Evolutionary conservation across 306 rosid genomes (phyloP).

Genomic region (Luffa aegyptiaca): DNA sequence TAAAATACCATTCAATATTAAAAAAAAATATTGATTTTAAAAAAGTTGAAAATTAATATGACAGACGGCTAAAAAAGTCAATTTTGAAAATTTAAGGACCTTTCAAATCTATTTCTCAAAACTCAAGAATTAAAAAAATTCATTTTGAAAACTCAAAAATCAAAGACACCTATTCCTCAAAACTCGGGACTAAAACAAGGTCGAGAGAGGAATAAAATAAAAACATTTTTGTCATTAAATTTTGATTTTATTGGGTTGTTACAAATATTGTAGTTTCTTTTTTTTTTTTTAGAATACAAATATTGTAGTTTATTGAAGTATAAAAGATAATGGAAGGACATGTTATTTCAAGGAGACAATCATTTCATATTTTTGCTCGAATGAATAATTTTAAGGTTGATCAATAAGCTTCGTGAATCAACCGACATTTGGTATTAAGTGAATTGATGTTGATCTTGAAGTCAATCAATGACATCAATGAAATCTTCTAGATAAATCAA

Average conservation of each 20-base stretch:
- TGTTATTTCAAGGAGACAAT: background rate
- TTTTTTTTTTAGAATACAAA: background rate
- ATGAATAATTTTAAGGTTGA: background rate
- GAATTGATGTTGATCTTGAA: background rate
- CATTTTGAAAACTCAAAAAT: too few species aligned
- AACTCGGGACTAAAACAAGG: too few species aligned
- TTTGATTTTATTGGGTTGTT: background rate
- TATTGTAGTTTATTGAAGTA: background rate
- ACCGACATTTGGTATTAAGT: background rate
- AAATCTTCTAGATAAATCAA: background rate
- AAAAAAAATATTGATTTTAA: too few species aligned
- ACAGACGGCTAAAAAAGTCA: too few species aligned
- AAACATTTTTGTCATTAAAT: background rate
- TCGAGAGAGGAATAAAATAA: background rate
- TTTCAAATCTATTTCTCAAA: too few species aligned
- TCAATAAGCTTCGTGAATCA: background rate
- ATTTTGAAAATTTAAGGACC: too few species aligned
- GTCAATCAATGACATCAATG: background rate
- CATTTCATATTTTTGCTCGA: background rate
- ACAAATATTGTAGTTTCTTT: background rate
- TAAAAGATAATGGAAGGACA: background rate
- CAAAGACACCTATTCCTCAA: too few species aligned
- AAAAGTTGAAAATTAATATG: too few species aligned
- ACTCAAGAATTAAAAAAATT: too few species aligned
- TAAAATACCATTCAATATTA: too few species aligned